phyloP scores from a whole-genome alignment of 2,329 filamentous ascomycete genomes.

The Colletotrichum sp. region DNA sequence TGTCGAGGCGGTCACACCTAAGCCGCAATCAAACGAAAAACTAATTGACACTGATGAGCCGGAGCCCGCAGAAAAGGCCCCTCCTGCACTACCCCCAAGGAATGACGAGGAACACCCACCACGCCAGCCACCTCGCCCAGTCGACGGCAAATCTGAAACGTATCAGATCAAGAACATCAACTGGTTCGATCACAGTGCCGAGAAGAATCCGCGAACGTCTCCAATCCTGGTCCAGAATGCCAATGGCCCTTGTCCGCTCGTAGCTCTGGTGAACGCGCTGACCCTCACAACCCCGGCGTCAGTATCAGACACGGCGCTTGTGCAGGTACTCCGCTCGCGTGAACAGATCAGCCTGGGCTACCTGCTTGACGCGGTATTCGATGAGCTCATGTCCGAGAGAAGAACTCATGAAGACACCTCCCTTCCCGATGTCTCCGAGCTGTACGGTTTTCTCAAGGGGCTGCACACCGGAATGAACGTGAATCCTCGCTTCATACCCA shows the following conservation, averaged over 20 bases:
- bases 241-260: slow-evolving; percentile 91
- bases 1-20: neutral
- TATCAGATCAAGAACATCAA: slow-evolving; percentile 93
- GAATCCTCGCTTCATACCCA: slow-evolving; percentile 84
- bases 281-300: slow-evolving; percentile 79
- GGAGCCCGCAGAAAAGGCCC: neutral
- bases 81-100: slow-evolving; percentile 45
- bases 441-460: slow-evolving; percentile 87
- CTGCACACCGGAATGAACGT: slow-evolving; percentile 98
- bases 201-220: slow-evolving; percentile 72
- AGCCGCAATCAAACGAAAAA: neutral
- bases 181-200: slow-evolving; percentile 73
- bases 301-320: slow-evolving; percentile 68
- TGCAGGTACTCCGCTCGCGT: slow-evolving; percentile 77
- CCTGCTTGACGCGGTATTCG: slow-evolving; percentile 87
- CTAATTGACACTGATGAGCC: neutral
- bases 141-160: slow-evolving; percentile 69
- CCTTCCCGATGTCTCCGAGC: slow-evolving; percentile 84
- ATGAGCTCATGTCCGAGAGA: slow-evolving; percentile 85
- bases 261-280: slow-evolving; percentile 92
- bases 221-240: slow-evolving; percentile 92
- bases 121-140: slow-evolving; percentile 36
- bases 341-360: slow-evolving; percentile 89
- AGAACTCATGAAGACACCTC: slow-evolving; percentile 66
- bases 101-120: slow-evolving; percentile 36